A percentile compares a stretch with the other conserved stretches of the same genome.
These are phyloP conservation scores for Pythium guiyangense DNA, from an alignment of 352 stramenopile species.

Conservation along the genomic window DNA sequence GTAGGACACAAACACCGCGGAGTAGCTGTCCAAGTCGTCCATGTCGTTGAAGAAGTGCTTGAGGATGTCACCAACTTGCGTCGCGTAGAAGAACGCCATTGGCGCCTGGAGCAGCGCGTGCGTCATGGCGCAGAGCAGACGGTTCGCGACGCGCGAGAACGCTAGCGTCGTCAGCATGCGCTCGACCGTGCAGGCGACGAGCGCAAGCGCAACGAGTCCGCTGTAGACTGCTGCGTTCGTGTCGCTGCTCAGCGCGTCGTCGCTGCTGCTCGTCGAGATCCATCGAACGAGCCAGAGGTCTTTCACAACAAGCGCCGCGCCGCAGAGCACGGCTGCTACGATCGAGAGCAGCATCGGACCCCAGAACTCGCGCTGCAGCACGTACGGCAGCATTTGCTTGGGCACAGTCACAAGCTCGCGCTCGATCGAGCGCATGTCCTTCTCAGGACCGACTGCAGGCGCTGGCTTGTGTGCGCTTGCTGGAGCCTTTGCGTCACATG, in stretches of 20 bases:
- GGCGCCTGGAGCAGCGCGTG: slow-evolving; percentile 24
- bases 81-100: slow-evolving; percentile 42
- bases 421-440: too few relatives aligned
- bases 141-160: slow-evolving; percentile 20
- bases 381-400: too few relatives aligned
- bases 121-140: slow-evolving; percentile 32
- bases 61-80: slow-evolving; percentile 34
- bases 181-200: slow-evolving; percentile 22
- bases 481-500: too few relatives aligned
- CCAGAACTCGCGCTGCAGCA: slow-evolving; percentile 5
- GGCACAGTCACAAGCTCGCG: too few relatives aligned
- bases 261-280: slow-evolving; percentile 16
- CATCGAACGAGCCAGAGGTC: slow-evolving; percentile 36
- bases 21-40: not conserved
- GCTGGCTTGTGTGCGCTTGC: too few relatives aligned
- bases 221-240: slow-evolving; percentile 18
- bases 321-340: slow-evolving; percentile 15
- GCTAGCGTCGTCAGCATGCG: slow-evolving; percentile 9
- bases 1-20: too few relatives aligned
- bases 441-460: too few relatives aligned
- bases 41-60: slow-evolving; percentile 35
- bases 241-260: not conserved
- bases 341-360: too few relatives aligned
- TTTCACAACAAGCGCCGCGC: slow-evolving; percentile 22
- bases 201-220: slow-evolving; percentile 20